Conservation (phyloP, 169 alveolate species). For the Plasmodium reichenowi region DNA sequence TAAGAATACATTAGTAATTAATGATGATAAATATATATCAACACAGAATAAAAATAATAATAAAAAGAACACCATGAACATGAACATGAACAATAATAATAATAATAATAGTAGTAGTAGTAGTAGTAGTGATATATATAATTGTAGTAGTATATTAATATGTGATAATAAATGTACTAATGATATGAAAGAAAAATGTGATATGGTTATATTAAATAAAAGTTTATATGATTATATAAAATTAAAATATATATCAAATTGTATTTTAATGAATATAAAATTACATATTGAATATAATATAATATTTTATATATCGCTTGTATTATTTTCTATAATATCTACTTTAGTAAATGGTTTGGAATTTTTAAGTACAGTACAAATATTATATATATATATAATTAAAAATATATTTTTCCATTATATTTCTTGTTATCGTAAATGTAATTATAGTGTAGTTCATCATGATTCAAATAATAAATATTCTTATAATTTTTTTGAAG, state of each 20-base stretch:
- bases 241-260: conserved; percentile 39
- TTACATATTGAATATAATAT: conserved; percentile 52
- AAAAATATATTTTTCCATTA: conserved; percentile 55
- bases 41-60: too few relatives aligned
- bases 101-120: too few relatives aligned
- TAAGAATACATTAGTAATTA: conserved; percentile 24
- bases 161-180: conserved; percentile 56
- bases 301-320: conserved; percentile 29
- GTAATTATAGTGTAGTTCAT: conserved; percentile 23
- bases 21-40: conserved; percentile 12
- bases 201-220: conserved; percentile 41
- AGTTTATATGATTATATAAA: conserved; percentile 61
- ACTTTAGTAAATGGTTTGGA: conserved; percentile 51
- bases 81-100: too few relatives aligned
- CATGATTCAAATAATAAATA: conserved; percentile 10
- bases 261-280: conserved; percentile 39
- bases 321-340: conserved; percentile 39
- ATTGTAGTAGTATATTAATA: conserved; percentile 7
- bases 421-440: conserved; percentile 62
- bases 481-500: conserved; percentile 24
- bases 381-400: conserved; percentile 43
- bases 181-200: conserved; percentile 46
- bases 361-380: conserved; percentile 53
- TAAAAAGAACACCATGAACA: too few relatives aligned
- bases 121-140: too few relatives aligned